Evolutionary conservation across 2,329 filamentous ascomycete species (phyloP).

Genomic region (Penicillium corylophilum): DNA sequence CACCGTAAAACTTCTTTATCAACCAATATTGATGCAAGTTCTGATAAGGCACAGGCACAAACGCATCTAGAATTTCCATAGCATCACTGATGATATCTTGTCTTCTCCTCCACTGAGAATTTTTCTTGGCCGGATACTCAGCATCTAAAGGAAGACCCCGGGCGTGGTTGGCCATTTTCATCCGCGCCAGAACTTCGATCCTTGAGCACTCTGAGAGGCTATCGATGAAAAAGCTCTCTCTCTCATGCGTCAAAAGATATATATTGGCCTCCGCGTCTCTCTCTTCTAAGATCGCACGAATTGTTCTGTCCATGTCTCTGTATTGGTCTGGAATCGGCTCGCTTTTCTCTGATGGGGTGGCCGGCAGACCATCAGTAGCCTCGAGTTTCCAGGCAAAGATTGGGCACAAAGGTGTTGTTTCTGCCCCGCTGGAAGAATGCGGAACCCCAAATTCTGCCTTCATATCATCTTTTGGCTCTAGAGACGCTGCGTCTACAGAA

Average conservation of each 20-base stretch:
- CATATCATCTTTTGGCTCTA: background rate
- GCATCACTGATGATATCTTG: background rate
- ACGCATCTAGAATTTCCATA: slow-evolving; percentile 3
- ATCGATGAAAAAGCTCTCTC: background rate
- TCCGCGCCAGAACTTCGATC: background rate
- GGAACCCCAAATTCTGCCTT: background rate
- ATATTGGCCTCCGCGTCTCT: background rate
- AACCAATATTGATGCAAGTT: background rate
- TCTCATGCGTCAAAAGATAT: background rate
- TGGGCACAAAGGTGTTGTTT: background rate
- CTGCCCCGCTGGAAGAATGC: background rate
- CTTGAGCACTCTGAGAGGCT: background rate
- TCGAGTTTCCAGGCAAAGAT: slow-evolving; percentile 4
- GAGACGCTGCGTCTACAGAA: background rate
- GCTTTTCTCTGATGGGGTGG: background rate
- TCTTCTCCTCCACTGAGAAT: background rate
- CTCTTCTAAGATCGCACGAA: slow-evolving; percentile 5
- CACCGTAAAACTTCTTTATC: slow-evolving; percentile 8
- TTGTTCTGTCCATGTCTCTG: slow-evolving; percentile 1
- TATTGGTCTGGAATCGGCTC: background rate
- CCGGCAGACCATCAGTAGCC: background rate
- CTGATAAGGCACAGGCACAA: slow-evolving; percentile 5
- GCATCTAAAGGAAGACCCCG: background rate
- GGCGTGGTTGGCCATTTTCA: background rate
- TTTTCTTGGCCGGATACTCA: background rate